Conservation (phyloP, 768 basidiomycete genomes). For the Clitopilus hobsonii region DNA sequence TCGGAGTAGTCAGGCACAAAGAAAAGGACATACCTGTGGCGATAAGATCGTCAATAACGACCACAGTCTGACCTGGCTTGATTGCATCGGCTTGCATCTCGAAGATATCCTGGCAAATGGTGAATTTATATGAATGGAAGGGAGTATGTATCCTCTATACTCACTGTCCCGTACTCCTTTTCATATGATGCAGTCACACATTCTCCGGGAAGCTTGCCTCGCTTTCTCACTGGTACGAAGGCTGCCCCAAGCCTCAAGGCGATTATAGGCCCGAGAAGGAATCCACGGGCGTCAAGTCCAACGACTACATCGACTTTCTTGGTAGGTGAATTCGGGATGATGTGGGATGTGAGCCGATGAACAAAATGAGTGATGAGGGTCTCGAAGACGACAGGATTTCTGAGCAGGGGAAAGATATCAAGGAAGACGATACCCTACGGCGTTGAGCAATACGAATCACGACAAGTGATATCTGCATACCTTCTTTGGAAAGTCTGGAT, state of each 20-base stretch:
- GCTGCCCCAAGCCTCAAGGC: constrained; percentile 88
- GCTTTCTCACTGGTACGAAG: constrained; percentile 94
- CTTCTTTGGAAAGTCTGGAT: constrained; percentile 89
- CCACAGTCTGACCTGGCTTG: constrained; percentile 72
- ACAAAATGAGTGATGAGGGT: constrained; percentile 85
- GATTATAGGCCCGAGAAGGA: constrained; percentile 90
- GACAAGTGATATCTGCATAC: constrained; percentile 29
- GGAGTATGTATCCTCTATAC: too few species aligned
- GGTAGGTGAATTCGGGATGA: constrained; percentile 51
- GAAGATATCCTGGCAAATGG: constrained; percentile 73
- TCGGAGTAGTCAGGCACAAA: background rate
- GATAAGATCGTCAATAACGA: constrained; percentile 93
- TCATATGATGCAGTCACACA: constrained; percentile 72
- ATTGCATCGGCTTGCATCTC: constrained; percentile 93
- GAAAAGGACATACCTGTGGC: constrained; percentile 68
- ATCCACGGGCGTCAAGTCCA: constrained; percentile 93
- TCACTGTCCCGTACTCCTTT: constrained; percentile 90
- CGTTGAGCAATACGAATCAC: background rate
- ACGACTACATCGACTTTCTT: constrained; percentile 89
- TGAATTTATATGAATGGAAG: background rate
- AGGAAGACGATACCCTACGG: constrained; percentile 83
- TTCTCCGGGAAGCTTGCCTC: constrained; percentile 90
- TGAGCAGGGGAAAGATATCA: constrained; percentile 92
- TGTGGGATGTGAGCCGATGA: constrained; percentile 79
- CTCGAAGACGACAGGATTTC: constrained; percentile 84